These are phyloP conservation scores for Stagonosporopsis rhizophila DNA, from an alignment of 2,329 filamentous ascomycete species.

Conservation along the genomic window DNA sequence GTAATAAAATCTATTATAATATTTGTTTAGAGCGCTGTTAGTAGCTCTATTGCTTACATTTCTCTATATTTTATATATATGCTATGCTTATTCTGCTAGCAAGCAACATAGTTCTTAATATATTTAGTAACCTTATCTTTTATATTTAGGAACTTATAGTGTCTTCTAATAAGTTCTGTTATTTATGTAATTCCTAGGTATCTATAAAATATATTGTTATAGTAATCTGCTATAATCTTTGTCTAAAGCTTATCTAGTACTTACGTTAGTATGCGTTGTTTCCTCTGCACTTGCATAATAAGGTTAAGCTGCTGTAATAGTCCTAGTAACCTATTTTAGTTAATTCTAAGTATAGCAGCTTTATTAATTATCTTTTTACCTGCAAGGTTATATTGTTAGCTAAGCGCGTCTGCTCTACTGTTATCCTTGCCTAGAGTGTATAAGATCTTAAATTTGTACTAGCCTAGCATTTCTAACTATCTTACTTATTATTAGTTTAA, in stretches of 20 bases:
- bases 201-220: background rate
- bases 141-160: conserved; percentile 1
- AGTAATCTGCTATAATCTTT: background rate
- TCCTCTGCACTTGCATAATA: background rate
- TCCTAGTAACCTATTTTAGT: background rate
- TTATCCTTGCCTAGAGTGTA: too few relatives aligned
- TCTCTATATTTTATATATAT: background rate
- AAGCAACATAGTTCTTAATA: background rate
- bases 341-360: background rate
- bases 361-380: too few relatives aligned
- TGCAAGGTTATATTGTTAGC: background rate
- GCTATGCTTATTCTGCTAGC: background rate
- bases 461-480: too few relatives aligned
- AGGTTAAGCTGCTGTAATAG: background rate
- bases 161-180: conserved; percentile 1
- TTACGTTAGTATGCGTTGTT: background rate
- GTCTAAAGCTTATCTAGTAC: background rate
- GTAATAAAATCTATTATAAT: too few relatives aligned
- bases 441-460: too few relatives aligned
- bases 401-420: too few relatives aligned
- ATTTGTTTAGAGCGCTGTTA: background rate
- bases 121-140: background rate
- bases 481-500: too few relatives aligned
- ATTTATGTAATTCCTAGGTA: background rate
- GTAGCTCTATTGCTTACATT: too few relatives aligned